Evolutionary conservation across 2,329 filamentous ascomycete species (phyloP), one percentile per base, ranked within the genome.

Genomic region (Colletotrichum melonis): DNA sequence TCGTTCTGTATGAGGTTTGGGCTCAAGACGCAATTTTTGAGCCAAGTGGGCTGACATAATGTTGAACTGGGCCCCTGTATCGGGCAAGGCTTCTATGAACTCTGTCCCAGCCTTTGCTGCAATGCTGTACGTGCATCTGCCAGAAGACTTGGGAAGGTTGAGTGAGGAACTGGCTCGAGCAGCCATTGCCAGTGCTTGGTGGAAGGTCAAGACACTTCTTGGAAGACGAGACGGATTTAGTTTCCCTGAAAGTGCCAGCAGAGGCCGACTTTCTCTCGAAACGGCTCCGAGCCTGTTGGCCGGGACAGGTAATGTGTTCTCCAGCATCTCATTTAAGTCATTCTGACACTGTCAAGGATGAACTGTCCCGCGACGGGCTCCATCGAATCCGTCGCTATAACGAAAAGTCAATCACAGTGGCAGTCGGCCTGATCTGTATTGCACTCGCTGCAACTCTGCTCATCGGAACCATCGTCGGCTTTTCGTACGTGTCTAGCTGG

Each of bases 191-290:
- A 3, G 19, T 14, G 2, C 32, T 59, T 3, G 57, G 57, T 22
- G 57, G 57, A 7, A 35, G 28, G 5, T n/a, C 57, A 14, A 26
- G 16, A 22, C 11, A 22, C 6, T 38, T 32, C 28, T 30, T 59
- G 19, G 32, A 59, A n/a, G 57, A 59, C 22, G 11, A 22, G 5
- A 7, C 32, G 12, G 57, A 59, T 5, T 22, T 59, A 12, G 32
- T 42, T n/a, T 22, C 52, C 16, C 5, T 65, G n/a, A 65, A 57
- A 38, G 32, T 32, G 28, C n/a, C 32, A 6, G 26, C 26, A 14
- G 63, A 66, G 35, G 22, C n/a, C 4, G 63, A 66, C 32, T 55
- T 46, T 12, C 54, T 66, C 11, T 66, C 54, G n/a, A 16, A 30
- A 30, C 16, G 9, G 16, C 22, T 49, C 14, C 54, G 63, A 14